Evolutionary conservation across 805 yeast genomes (phyloP).

Genomic region (Priceomyces fermenticarens): DNA sequence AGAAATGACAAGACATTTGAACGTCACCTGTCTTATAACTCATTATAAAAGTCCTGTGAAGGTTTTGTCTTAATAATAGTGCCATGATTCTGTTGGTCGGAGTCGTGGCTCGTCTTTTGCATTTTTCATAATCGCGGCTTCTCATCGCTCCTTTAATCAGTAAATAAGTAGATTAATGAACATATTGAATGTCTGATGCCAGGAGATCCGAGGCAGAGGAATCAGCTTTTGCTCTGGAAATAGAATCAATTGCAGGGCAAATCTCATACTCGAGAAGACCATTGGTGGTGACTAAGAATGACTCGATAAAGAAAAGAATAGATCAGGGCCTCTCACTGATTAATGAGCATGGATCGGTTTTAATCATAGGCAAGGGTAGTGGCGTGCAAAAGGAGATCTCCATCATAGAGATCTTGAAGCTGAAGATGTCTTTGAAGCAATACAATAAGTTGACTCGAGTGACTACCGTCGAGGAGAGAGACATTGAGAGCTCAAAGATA

Average conservation of each 20-base stretch:
- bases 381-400: slow-evolving; percentile 13
- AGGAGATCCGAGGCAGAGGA: no score
- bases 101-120: no score
- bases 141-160: no score
- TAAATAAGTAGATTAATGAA: no score
- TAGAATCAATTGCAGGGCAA: not conserved
- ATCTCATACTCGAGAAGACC: not conserved
- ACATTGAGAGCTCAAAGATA: slow-evolving; percentile 2
- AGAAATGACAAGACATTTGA: no score
- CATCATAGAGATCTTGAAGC: slow-evolving; percentile 15
- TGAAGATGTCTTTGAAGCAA: slow-evolving; percentile 8
- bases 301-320: slow-evolving; percentile 15
- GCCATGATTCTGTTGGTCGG: no score
- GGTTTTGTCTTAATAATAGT: no score
- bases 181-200: no score
- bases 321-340: slow-evolving; percentile 7
- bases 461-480: slow-evolving; percentile 1
- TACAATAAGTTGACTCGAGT: slow-evolving; percentile 12
- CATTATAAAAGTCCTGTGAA: no score
- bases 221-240: no score
- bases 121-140: no score
- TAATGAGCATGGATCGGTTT: slow-evolving; percentile 2
- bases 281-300: slow-evolving; percentile 14
- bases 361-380: slow-evolving; percentile 11
- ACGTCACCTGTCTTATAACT: no score